Percentiles rank a stretch among this genome's conserved stretches.
phyloP scores from a whole-genome alignment of 345 rosid genomes.

The Acer saccharum region DNA sequence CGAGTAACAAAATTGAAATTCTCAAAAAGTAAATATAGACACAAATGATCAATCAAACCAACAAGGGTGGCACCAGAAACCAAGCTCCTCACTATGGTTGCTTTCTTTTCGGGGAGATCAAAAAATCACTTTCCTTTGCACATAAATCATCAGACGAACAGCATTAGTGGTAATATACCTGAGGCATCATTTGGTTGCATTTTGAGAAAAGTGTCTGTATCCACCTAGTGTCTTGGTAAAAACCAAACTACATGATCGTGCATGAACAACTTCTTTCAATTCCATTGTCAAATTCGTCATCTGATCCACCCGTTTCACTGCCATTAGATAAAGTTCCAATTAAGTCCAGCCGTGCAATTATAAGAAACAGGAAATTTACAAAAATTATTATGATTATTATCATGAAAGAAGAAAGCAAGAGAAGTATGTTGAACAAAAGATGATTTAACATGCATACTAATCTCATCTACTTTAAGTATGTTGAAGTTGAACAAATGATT shows the following conservation, averaged over 20 bases:
- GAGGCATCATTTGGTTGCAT: background rate
- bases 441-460: background rate
- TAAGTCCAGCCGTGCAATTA: conserved; percentile 25
- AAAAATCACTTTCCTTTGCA: conserved; percentile 19
- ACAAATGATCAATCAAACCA: conserved; percentile 33
- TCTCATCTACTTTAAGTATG: background rate
- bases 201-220: conserved; percentile 1
- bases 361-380: background rate
- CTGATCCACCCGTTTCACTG: conserved; percentile 68
- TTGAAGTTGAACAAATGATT: too few relatives aligned
- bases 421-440: background rate
- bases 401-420: background rate
- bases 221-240: background rate
- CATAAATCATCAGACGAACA: conserved; percentile 13
- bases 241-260: conserved; percentile 53
- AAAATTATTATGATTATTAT: too few relatives aligned
- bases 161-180: conserved; percentile 16
- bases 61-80: conserved; percentile 20
- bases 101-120: conserved; percentile 7
- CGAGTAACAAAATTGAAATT: conserved; percentile 49
- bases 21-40: conserved; percentile 34
- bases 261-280: conserved; percentile 62
- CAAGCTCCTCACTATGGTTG: conserved; percentile 22
- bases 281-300: conserved; percentile 57
- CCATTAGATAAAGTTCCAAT: conserved; percentile 21